Evolutionary conservation across 2,329 filamentous ascomycete genomes (phyloP).

Genomic region (Penicillium sp.): DNA sequence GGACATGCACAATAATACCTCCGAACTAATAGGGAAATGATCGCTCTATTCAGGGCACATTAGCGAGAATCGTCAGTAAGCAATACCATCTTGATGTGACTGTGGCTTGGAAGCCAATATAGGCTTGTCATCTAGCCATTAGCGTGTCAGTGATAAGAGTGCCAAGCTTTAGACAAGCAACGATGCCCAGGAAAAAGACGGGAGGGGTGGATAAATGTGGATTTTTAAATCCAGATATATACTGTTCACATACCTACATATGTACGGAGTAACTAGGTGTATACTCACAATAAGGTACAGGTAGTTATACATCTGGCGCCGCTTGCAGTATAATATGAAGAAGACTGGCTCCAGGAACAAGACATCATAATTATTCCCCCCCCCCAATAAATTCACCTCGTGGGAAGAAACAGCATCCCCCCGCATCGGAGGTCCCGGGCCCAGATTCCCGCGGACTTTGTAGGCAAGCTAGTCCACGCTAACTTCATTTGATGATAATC

Average conservation of each 20-base stretch:
- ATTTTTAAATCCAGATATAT: neutral
- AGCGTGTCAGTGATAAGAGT: neutral
- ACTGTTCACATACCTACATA: no score
- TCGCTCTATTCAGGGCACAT: neutral
- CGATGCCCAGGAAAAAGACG: neutral
- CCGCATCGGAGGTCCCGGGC: neutral
- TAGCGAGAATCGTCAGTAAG: neutral
- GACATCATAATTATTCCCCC: neutral
- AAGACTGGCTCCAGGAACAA: no score
- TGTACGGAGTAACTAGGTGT: no score
- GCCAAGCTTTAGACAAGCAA: conserved; percentile 7
- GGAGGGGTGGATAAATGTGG: neutral
- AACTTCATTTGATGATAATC: neutral
- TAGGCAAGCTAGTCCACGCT: neutral
- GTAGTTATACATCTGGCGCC: neutral
- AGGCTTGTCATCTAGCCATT: neutral
- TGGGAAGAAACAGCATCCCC: neutral
- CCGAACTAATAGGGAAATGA: neutral
- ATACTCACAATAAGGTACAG: no score
- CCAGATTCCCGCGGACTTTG: neutral
- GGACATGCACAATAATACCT: neutral
- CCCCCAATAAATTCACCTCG: neutral
- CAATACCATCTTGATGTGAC: neutral
- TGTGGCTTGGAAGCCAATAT: neutral
- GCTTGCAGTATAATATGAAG: no score